Evolutionary conservation across 805 yeast species (phyloP).

Genomic region (Groenewaldozyma tartarivorans): DNA sequence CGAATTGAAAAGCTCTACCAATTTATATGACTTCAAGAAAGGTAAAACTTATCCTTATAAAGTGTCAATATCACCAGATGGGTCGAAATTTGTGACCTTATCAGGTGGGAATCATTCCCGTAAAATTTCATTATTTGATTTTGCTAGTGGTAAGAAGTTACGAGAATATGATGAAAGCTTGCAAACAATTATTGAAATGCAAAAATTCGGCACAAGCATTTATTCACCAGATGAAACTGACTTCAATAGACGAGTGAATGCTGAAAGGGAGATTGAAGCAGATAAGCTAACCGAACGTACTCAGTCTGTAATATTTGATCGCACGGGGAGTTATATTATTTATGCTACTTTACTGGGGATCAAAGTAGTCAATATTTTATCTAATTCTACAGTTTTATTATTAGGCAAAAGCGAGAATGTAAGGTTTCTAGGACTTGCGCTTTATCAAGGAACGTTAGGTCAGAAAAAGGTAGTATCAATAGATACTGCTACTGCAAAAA

Average conservation of each 20-base stretch:
- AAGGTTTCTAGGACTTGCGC: constrained; percentile 21
- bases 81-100: constrained; percentile 23
- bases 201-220: constrained; percentile 19
- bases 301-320: constrained; percentile 21
- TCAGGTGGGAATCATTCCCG: constrained; percentile 25
- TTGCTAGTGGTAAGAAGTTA: constrained; percentile 27
- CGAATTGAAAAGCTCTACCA: constrained; percentile 32
- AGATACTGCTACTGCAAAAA: constrained; percentile 27
- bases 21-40: constrained; percentile 30
- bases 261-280: constrained; percentile 19
- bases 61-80: constrained; percentile 22
- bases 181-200: constrained; percentile 19
- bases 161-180: constrained; percentile 26
- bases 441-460: constrained; percentile 23
- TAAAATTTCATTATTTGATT: constrained; percentile 27
- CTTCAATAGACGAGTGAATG: constrained; percentile 20
- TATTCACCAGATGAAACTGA: constrained; percentile 20
- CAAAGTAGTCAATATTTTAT: constrained; percentile 21
- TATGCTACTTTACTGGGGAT: constrained; percentile 26
- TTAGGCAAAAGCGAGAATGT: constrained; percentile 25
- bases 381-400: constrained; percentile 19
- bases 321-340: constrained; percentile 22
- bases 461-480: constrained; percentile 21
- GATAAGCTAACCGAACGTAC: not conserved
- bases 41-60: constrained; percentile 21